These are phyloP conservation scores for Diplodia sapinea DNA, from an alignment of 2,329 filamentous ascomycete species.

Conservation along the genomic window DNA sequence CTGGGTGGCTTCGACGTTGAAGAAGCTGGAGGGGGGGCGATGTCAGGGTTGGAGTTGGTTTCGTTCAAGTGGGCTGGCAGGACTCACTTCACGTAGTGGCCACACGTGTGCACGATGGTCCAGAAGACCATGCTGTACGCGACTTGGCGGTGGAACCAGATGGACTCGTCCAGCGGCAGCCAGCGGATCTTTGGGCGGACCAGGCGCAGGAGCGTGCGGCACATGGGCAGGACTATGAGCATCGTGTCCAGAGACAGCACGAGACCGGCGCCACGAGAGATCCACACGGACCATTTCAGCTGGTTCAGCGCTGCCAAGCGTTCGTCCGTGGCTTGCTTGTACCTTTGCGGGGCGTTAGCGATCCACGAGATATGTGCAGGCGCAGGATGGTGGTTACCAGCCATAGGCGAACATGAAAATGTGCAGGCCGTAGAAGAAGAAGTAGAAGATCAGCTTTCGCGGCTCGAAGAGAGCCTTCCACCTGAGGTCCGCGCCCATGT, in stretches of 20 bases:
- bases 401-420: constrained; percentile 79
- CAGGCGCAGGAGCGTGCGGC: constrained; percentile 83
- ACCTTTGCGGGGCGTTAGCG: constrained; percentile 60
- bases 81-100: constrained; percentile 93
- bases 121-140: constrained; percentile 91
- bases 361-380: background rate
- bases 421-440: constrained; percentile 81
- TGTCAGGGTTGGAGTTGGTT: background rate
- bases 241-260: constrained; percentile 82
- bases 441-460: constrained; percentile 78
- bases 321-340: constrained; percentile 72
- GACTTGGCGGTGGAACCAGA: constrained; percentile 95
- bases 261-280: constrained; percentile 90
- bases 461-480: constrained; percentile 60
- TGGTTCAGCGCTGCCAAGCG: constrained; percentile 78
- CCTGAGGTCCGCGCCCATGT: background rate
- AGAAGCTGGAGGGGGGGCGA: constrained; percentile 67
- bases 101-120: constrained; percentile 74
- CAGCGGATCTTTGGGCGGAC: constrained; percentile 86
- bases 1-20: constrained; percentile 86
- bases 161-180: constrained; percentile 89
- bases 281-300: constrained; percentile 88
- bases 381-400: constrained; percentile 66
- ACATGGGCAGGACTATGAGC: constrained; percentile 91
- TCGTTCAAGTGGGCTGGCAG: no score